phyloP scores from a whole-genome alignment of 306 rosid species.

The Dalbergia cultrata region DNA sequence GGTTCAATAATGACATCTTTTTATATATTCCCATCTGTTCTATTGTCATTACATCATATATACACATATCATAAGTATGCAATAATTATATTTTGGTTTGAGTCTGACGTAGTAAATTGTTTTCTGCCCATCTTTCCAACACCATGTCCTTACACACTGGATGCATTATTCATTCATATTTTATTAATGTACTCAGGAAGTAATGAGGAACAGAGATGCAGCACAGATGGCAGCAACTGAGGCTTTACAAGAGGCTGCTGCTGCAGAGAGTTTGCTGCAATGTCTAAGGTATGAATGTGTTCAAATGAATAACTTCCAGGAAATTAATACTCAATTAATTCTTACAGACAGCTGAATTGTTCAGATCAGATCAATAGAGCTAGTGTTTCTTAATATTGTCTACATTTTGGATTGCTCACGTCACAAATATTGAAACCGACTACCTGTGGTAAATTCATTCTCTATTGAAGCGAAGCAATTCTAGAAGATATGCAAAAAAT shows the following conservation, averaged over 20 bases:
- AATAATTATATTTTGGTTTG: not conserved
- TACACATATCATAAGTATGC: constrained; percentile 18
- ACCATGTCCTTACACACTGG: not conserved
- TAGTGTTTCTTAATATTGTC: not conserved
- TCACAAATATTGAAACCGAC: not conserved
- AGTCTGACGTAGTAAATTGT: constrained; percentile 1
- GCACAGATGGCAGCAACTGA: constrained; percentile 92
- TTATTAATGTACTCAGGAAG: constrained; percentile 63
- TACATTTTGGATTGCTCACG: constrained; percentile 18
- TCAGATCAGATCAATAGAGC: not conserved
- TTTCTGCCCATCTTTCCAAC: not conserved
- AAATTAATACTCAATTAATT: constrained; percentile 25
- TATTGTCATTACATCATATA: not conserved
- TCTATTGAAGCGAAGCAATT: constrained; percentile 26
- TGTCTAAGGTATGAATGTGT: constrained; percentile 78
- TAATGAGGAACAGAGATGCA: constrained; percentile 90
- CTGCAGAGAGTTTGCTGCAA: constrained; percentile 85
- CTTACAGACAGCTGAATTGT: not conserved
- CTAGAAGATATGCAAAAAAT: constrained; percentile 10
- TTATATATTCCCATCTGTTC: not conserved
- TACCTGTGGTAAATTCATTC: not conserved
- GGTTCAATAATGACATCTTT: constrained; percentile 6
- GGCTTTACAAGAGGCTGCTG: constrained; percentile 96
- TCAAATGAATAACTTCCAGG: not conserved
- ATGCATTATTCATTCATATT: constrained; percentile 26